These are phyloP conservation scores for Colletotrichum sp. DNA, from an alignment of 2,329 filamentous ascomycete species.

Conservation along the genomic window DNA sequence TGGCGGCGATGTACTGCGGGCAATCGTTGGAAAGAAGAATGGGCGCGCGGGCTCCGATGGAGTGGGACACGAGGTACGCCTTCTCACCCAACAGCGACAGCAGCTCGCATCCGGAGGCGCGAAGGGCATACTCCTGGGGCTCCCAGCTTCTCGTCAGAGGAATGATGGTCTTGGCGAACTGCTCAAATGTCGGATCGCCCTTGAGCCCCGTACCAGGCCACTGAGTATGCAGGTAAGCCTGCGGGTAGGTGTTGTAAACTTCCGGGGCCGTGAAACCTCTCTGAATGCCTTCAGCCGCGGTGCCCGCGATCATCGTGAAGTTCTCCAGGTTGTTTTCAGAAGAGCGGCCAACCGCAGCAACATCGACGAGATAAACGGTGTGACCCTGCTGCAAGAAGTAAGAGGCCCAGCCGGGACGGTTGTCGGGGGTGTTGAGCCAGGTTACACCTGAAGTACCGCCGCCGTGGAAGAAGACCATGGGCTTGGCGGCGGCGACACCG, in stretches of 20 bases:
- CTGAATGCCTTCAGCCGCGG: slow-evolving; percentile 27
- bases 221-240: slow-evolving; percentile 34
- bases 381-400: slow-evolving; percentile 47
- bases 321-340: slow-evolving; percentile 26
- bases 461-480: slow-evolving; percentile 17
- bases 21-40: slow-evolving; percentile 31
- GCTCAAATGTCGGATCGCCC: slow-evolving; percentile 31
- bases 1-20: slow-evolving; percentile 28
- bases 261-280: slow-evolving; percentile 35
- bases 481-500: not conserved
- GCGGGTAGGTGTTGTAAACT: slow-evolving; percentile 24
- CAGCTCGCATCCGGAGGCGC: slow-evolving; percentile 31
- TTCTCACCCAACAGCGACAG: slow-evolving; percentile 30
- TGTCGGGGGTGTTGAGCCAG: slow-evolving; percentile 52
- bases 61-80: slow-evolving; percentile 35
- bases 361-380: slow-evolving; percentile 47
- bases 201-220: slow-evolving; percentile 40
- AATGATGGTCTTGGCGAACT: slow-evolving; percentile 31
- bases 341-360: slow-evolving; percentile 44
- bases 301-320: slow-evolving; percentile 22
- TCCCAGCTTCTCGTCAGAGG: slow-evolving; percentile 31
- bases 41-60: slow-evolving; percentile 24
- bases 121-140: slow-evolving; percentile 30
- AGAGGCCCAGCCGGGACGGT: slow-evolving; percentile 48
- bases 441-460: slow-evolving; percentile 11